Evolutionary conservation across 192 early-diverging fungal genomes (phyloP), one percentile per base, ranked within the genome.

Genomic region (Coemansia sp.): DNA sequence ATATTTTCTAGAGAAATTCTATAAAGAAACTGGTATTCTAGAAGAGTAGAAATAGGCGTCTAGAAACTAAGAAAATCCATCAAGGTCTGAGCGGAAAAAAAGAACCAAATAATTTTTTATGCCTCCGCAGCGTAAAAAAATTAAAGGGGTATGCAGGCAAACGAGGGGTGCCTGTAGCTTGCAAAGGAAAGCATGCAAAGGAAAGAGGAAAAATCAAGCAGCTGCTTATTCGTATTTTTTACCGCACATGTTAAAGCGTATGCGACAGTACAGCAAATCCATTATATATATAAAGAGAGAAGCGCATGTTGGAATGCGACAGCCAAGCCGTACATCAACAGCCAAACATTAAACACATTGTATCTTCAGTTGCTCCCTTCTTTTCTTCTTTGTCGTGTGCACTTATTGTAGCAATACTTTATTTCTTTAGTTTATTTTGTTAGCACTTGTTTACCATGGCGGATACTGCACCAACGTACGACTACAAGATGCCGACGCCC

Each of bases 401-500:
- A 38, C 14, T 28, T n/a, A 25, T 30, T 28, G 14, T 32, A 46
- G 30, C n/a, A 1, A 11, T 27, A 17, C 11, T 26, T 35, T 13
- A 11, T 52, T 53, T 42, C 11, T 15, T 23, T 20, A 8, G 29
- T 24, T 5, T 3, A 38, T 15, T 6, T 35, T 29, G n/a, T n/a
- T n/a, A n/a, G n/a, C n/a, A n/a, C n/a, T 33, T 27, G 24, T 34
- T 4, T 25, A 57, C 18, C 9, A 39, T 57, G 24, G 23, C 37
- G 3, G 50, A 61, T 2, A 22, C 35, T 14, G 39, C 30, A 23
- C 58, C 50, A 14, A n/a, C 39, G 9, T 61, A 61, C 50, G 49
- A 61, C 22, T 15, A 24, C 20, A 52, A 45, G 28, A 40, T 13
- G 8, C 34, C 58, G 30, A 22, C 30, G 3, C 30, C 46, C 9